Conservation (phyloP, 2,329 filamentous ascomycete species). For the Verticillium nonalfalfae region DNA sequence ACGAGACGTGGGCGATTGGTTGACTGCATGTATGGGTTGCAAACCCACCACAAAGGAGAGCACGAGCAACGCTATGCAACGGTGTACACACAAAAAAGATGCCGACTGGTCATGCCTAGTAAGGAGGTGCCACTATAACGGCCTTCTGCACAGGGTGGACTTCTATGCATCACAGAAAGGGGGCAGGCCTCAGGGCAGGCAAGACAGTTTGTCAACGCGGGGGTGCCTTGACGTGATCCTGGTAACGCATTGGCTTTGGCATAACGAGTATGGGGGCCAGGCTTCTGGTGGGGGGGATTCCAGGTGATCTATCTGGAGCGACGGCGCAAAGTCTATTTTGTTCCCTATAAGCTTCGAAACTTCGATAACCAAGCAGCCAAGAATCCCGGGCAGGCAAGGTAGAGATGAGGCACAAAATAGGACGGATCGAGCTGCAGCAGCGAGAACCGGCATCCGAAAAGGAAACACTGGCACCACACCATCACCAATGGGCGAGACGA, state of each 20-base stretch:
- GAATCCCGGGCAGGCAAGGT: not conserved
- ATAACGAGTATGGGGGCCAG: not conserved
- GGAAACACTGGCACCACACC: not conserved
- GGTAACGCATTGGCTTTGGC: not conserved
- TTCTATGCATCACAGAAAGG: not conserved
- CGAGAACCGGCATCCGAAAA: not conserved
- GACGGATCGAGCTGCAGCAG: not conserved
- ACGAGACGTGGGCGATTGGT: not conserved
- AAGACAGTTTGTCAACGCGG: not conserved
- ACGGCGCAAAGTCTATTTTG: constrained; percentile 7
- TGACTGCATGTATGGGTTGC: not conserved
- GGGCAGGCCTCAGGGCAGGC: not conserved
- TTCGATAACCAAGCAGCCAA: not conserved
- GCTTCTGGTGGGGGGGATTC: not conserved
- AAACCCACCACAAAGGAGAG: not conserved
- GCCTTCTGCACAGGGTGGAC: no score
- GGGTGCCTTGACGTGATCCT: not conserved
- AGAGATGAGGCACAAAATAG: not conserved
- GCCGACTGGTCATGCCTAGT: not conserved
- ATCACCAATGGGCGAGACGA: not conserved
- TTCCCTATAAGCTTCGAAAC: constrained; percentile 2
- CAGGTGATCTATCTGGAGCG: not conserved
- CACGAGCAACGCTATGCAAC: not conserved
- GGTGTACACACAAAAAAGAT: not conserved
- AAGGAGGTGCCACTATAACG: not conserved